Evolutionary conservation across 345 rosid species (phyloP).

Genomic region (Eucalyptus caleyi): DNA sequence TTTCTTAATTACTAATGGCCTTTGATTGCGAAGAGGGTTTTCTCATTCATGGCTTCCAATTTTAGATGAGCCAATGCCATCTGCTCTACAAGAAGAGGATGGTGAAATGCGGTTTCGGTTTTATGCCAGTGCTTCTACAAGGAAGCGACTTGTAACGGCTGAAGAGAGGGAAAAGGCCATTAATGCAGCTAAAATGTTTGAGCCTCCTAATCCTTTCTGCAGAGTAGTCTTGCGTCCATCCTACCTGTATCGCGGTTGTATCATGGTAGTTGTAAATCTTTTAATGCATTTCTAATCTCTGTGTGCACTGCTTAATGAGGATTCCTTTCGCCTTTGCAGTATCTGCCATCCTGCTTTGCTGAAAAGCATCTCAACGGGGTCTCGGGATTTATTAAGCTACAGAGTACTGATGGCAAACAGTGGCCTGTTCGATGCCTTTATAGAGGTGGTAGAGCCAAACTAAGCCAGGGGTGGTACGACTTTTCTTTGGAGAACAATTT

Average conservation of each 20-base stretch:
- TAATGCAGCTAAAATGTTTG: conserved; percentile 9
- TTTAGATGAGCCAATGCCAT: background rate
- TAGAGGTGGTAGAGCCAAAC: conserved; percentile 9
- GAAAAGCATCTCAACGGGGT: conserved; percentile 20
- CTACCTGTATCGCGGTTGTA: background rate
- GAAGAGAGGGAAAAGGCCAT: conserved; percentile 20
- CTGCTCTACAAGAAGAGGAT: background rate
- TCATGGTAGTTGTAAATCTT: conserved; percentile 2
- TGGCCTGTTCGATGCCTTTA: conserved; percentile 39
- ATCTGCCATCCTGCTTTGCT: conserved; percentile 38
- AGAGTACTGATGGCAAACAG: conserved; percentile 20
- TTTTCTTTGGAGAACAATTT: conserved; percentile 38
- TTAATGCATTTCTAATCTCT: background rate
- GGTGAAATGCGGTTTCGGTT: conserved; percentile 1
- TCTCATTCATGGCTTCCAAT: background rate
- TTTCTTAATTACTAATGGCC: background rate
- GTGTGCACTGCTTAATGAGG: background rate
- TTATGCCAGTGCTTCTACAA: conserved; percentile 8
- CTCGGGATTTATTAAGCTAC: conserved; percentile 25
- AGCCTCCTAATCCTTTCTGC: conserved; percentile 25
- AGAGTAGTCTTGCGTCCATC: conserved; percentile 9
- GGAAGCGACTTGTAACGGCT: conserved; percentile 5
- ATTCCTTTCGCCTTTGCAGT: conserved; percentile 8
- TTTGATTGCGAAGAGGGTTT: background rate
- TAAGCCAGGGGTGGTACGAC: conserved; percentile 48